phyloP scores from a whole-genome alignment of 1,139 yeast genomes.

The Zhuliangozyma parablackwelliae region DNA sequence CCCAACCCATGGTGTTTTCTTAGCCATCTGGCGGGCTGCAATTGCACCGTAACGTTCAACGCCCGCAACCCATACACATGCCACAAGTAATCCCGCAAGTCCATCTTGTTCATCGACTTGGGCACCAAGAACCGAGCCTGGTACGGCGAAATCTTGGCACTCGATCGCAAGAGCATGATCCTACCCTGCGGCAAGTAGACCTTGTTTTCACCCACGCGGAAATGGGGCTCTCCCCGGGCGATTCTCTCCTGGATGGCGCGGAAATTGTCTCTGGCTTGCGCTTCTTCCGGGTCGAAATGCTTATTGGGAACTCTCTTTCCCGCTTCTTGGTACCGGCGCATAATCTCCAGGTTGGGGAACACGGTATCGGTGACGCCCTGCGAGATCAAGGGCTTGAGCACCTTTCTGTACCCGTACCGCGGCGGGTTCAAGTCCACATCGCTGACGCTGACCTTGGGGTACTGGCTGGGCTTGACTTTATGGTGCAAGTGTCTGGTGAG shows the following conservation, averaged over 20 bases:
- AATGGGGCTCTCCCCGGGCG: constrained; percentile 69
- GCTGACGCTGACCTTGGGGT: constrained; percentile 38
- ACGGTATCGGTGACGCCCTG: constrained; percentile 38
- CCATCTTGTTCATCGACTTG: constrained; percentile 83
- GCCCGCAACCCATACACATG: constrained; percentile 86
- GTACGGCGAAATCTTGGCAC: constrained; percentile 91
- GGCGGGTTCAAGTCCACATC: constrained; percentile 40
- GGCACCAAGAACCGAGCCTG: constrained; percentile 95
- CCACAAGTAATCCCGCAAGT: constrained; percentile 85
- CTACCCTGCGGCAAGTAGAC: constrained; percentile 83
- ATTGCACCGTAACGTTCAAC: constrained; percentile 78
- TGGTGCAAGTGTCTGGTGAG: constrained; percentile 26
- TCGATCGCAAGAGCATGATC: constrained; percentile 73
- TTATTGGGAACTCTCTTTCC: constrained; percentile 45
- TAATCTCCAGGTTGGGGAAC: constrained; percentile 38
- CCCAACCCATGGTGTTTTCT: constrained; percentile 61
- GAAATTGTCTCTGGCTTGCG: constrained; percentile 34
- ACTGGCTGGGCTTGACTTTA: constrained; percentile 27
- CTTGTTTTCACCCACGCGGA: constrained; percentile 67
- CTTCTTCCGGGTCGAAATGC: constrained; percentile 23
- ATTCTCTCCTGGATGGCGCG: constrained; percentile 52
- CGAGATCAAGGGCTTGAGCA: constrained; percentile 38
- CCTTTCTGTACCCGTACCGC: constrained; percentile 35
- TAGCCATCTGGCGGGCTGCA: constrained; percentile 67
- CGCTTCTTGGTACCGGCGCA: constrained; percentile 28